These are phyloP conservation scores for Fusarium domesticum DNA, from an alignment of 2,329 filamentous ascomycete species.

Conservation along the genomic window DNA sequence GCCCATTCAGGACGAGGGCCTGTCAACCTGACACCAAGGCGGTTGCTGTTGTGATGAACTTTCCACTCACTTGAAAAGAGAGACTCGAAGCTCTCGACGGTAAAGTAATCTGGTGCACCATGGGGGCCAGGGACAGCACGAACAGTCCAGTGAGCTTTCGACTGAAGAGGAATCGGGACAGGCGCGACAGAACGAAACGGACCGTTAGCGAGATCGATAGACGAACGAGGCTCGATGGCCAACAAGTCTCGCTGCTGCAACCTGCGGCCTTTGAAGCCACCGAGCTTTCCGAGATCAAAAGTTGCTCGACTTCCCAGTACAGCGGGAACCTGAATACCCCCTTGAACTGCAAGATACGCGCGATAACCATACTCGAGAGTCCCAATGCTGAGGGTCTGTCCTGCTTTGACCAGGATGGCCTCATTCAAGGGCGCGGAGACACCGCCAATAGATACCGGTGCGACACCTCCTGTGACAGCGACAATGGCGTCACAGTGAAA, in stretches of 20 bases:
- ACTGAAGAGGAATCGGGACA: conserved; percentile 24
- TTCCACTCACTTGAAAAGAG: conserved; percentile 38
- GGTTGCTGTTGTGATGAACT: conserved; percentile 41
- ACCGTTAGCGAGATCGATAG: background rate
- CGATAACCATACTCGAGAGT: conserved; percentile 31
- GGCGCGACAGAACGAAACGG: background rate
- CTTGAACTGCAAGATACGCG: conserved; percentile 35
- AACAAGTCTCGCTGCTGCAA: conserved; percentile 33
- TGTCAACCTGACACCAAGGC: conserved; percentile 38
- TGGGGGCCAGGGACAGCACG: conserved; percentile 40
- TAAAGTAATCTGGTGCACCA: conserved; percentile 38
- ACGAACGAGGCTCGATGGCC: conserved; percentile 8
- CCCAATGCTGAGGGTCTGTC: conserved; percentile 30
- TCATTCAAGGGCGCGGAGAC: conserved; percentile 18
- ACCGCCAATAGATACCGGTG: conserved; percentile 27
- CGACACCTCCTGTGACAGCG: conserved; percentile 33
- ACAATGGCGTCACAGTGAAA: conserved; percentile 35
- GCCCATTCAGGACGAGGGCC: conserved; percentile 40
- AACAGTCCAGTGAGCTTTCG: conserved; percentile 31
- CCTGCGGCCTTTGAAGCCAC: conserved; percentile 35
- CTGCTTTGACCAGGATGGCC: conserved; percentile 22
- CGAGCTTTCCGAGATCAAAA: conserved; percentile 34
- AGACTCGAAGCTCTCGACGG: conserved; percentile 27
- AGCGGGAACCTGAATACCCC: conserved; percentile 35
- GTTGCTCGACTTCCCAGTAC: conserved; percentile 34